These are phyloP conservation scores for Ilyonectria sp. DNA, from an alignment of 2,329 filamentous ascomycete genomes.

Conservation along the genomic window DNA sequence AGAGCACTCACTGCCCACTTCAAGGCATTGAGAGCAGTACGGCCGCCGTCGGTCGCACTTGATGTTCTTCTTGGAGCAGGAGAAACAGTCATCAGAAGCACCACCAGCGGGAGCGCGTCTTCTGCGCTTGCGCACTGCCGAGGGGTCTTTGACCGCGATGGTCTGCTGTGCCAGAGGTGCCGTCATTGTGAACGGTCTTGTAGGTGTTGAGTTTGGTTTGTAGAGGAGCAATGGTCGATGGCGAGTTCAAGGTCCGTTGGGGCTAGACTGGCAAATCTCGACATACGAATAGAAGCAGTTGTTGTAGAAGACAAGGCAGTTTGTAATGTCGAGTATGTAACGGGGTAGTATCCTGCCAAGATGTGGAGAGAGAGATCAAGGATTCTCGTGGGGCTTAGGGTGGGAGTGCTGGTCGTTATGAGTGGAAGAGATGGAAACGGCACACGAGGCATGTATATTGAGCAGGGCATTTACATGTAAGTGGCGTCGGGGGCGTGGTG, in stretches of 20 bases:
- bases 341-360: slow-evolving; percentile 2
- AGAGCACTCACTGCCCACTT: slow-evolving; percentile 91
- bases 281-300: slow-evolving; percentile 29
- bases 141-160: slow-evolving; percentile 64
- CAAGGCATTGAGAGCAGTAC: slow-evolving; percentile 95
- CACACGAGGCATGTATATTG: slow-evolving; percentile 33
- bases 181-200: slow-evolving; percentile 59
- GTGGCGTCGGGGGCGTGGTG: slow-evolving; percentile 40
- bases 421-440: slow-evolving; percentile 24
- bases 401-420: slow-evolving; percentile 33
- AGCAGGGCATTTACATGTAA: slow-evolving; percentile 41
- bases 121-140: slow-evolving; percentile 78
- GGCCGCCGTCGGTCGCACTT: slow-evolving; percentile 93
- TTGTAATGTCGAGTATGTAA: slow-evolving; percentile 26
- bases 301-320: slow-evolving; percentile 16
- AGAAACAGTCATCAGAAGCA: slow-evolving; percentile 95
- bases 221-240: slow-evolving; percentile 24
- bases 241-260: slow-evolving; percentile 23
- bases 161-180: slow-evolving; percentile 62
- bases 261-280: slow-evolving; percentile 27
- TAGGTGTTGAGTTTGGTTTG: slow-evolving; percentile 13
- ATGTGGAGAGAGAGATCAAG: slow-evolving; percentile 29
- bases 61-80: slow-evolving; percentile 85
- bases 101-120: slow-evolving; percentile 91
- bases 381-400: slow-evolving; percentile 22